Evolutionary conservation across 2,329 filamentous ascomycete genomes (phyloP).

Genomic region (Dactylellina drechsleri): DNA sequence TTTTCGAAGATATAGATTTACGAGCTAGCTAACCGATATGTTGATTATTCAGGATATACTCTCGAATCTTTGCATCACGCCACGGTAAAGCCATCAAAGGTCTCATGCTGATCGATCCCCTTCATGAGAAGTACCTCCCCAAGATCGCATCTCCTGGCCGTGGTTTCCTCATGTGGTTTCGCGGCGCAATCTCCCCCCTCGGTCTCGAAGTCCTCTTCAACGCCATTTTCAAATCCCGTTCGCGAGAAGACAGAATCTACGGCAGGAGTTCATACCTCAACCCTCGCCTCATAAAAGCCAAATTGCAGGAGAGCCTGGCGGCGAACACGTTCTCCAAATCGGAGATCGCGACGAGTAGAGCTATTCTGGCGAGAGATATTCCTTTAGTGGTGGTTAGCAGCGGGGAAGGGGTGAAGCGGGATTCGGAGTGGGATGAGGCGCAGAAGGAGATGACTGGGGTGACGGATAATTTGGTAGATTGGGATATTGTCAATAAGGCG

Average conservation of each 20-base stretch:
- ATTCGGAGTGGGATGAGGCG: constrained; percentile 80
- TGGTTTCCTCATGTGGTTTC: constrained; percentile 87
- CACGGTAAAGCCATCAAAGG: constrained; percentile 79
- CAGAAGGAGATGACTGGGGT: constrained; percentile 85
- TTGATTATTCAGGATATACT: constrained; percentile 75
- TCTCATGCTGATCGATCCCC: constrained; percentile 83
- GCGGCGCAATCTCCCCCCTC: constrained; percentile 85
- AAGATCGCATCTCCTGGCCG: constrained; percentile 73
- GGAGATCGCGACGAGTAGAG: constrained; percentile 79
- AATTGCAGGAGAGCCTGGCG: constrained; percentile 91
- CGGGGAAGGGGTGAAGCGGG: constrained; percentile 73
- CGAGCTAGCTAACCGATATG: background rate
- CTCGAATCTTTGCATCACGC: constrained; percentile 87
- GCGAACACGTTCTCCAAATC: constrained; percentile 84
- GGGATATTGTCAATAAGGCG: constrained; percentile 87
- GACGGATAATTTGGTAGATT: constrained; percentile 79
- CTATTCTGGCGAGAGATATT: constrained; percentile 79
- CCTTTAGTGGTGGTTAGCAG: constrained; percentile 85
- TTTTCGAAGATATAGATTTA: background rate
- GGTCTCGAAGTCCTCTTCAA: constrained; percentile 83
- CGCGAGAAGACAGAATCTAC: constrained; percentile 83
- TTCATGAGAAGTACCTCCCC: constrained; percentile 86
- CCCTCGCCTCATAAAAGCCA: constrained; percentile 86
- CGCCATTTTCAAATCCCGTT: constrained; percentile 82
- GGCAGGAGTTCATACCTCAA: constrained; percentile 80